phyloP scores from a whole-genome alignment of 78 protist species.

The Dictyostelium capitatum region DNA sequence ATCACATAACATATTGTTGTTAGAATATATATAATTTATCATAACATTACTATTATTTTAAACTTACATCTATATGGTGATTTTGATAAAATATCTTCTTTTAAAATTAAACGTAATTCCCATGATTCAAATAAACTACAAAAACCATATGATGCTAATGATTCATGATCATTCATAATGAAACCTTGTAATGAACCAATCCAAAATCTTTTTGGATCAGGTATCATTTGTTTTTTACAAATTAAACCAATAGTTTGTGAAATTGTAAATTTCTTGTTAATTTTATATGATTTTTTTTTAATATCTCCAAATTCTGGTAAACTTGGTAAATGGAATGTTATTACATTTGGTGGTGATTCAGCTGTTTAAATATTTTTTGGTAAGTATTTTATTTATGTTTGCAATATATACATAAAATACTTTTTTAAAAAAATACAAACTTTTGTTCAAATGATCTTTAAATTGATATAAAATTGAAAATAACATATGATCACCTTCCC shows the following conservation, averaged over 20 bases:
- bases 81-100: slow-evolving; percentile 67
- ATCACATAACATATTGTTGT: no score
- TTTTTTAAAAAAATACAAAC: no score
- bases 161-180: slow-evolving; percentile 64
- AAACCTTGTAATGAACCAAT: slow-evolving; percentile 73
- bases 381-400: no score
- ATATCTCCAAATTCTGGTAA: slow-evolving; percentile 66
- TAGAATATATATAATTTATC: background rate
- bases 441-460: slow-evolving; percentile 56
- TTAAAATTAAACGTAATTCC: slow-evolving; percentile 55
- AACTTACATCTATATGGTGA: slow-evolving; percentile 60
- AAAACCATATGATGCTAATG: slow-evolving; percentile 60
- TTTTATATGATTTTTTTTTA: slow-evolving; percentile 65
- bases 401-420: no score
- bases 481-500: slow-evolving; percentile 75
- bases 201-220: slow-evolving; percentile 83
- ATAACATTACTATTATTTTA: background rate
- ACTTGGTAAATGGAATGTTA: slow-evolving; percentile 68
- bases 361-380: slow-evolving; percentile 17
- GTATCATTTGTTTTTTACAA: slow-evolving; percentile 70
- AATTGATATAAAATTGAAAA: slow-evolving; percentile 79
- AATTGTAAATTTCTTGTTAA: slow-evolving; percentile 62
- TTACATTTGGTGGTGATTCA: slow-evolving; percentile 72
- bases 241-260: slow-evolving; percentile 56
- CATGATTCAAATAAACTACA: slow-evolving; percentile 64